Base-by-base conservation (phyloP, 768 basidiomycete genomes). In the Suillus weaverae region DNA sequence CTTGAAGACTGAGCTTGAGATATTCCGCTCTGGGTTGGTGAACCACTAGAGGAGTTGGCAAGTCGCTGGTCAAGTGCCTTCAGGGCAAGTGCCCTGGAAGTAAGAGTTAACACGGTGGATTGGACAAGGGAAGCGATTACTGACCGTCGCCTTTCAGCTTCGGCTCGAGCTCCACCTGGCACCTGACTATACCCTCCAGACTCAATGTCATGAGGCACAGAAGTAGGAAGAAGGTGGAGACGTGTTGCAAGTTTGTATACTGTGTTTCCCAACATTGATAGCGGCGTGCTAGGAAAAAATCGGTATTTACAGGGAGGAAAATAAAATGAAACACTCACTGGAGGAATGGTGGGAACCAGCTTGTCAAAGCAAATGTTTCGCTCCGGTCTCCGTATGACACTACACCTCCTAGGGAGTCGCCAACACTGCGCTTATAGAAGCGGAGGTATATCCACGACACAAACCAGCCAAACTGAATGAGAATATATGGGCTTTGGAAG, bases 381-480 rank as follows among this genome's bases (percentile, higher is more conserved):
- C 92, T 94, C 67, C 95, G 82, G 74, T 99, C 97, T 22, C 97
- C 97, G 71, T 97, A 91, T 5, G 87, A 85, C n/a, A 81, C 84
- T 5, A 80, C 80, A 5, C 90, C 89, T 55, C 83, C 85, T 39
- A 86, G 73, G 0, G 84, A 75, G 64, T 94, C 92, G 39, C 81
- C 82, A 5, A 84, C 79, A 71, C 90, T 91, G 75, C 91, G 89
- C 80, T 99, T 99, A 83, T 98, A 95, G 82, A 99, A 99, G 43
- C 97, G 89, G 39, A 99, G 85, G 78, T 97, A 99, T 62, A 93
- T 83, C 92, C 95, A 99, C 38, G 91, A 86, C 9, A 95, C 92
- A 63, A 97, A 90, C 95, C 97, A 99, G n/a, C 97, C 97, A 75
- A 98, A 99, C 73, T 99, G 97, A 68, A 99, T 95, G 72, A 95